phyloP scores from a whole-genome alignment of 768 basidiomycete genomes.

The Phlebiopsis gigantea region DNA sequence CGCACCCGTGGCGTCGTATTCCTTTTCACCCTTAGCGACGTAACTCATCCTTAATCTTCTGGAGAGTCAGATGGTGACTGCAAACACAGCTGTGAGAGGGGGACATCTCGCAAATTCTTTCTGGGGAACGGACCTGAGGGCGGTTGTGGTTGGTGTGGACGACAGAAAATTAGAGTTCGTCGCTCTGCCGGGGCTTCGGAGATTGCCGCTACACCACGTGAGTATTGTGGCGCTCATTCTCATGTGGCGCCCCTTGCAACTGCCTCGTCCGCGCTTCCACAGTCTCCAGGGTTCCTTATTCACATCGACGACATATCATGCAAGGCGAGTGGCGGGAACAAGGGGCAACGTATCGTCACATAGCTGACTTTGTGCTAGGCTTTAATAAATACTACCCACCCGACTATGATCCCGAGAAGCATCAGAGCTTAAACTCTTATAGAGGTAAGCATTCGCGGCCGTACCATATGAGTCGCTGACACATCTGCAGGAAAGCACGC shows the following conservation, averaged over 20 bases:
- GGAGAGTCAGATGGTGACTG: conserved; percentile 82
- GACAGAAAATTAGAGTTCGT: conserved; percentile 30
- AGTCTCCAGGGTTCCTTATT: no score
- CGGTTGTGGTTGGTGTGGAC: conserved; percentile 23
- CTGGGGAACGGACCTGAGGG: conserved; percentile 25
- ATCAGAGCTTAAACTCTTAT: conserved; percentile 67
- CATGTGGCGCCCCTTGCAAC: no score
- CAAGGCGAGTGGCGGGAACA: conserved; percentile 37
- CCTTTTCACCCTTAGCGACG: conserved; percentile 98
- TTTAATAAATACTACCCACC: conserved; percentile 82
- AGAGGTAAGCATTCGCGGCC: conserved; percentile 41
- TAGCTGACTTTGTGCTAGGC: conserved; percentile 29
- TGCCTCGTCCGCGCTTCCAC: no score
- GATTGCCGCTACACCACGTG: conserved; percentile 10
- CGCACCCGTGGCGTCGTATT: conserved; percentile 91
- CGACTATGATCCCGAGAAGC: conserved; percentile 66
- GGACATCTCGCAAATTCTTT: not conserved
- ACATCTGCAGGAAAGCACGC: conserved; percentile 78
- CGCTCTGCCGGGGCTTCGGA: conserved; percentile 14
- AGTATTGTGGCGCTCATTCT: not conserved
- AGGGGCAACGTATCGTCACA: conserved; percentile 6
- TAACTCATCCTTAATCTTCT: conserved; percentile 73
- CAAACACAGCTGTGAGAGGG: not conserved
- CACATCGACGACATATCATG: conserved; percentile 29
- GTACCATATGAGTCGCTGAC: conserved; percentile 2